These are phyloP conservation scores for Backusella macrospora DNA, from an alignment of 192 early-diverging fungal species.

Conservation along the genomic window DNA sequence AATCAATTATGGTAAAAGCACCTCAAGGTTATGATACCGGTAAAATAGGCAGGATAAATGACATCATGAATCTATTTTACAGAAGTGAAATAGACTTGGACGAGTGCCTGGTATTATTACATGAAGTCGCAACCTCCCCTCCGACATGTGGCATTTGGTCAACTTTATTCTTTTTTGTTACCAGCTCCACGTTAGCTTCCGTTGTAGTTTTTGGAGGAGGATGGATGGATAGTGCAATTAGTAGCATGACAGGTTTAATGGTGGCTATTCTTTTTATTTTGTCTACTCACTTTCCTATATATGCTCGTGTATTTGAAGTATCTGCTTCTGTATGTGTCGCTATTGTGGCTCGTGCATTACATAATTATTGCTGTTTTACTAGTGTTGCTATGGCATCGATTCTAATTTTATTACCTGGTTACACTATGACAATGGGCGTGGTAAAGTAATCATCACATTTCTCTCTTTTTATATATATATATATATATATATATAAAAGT, in stretches of 20 bases:
- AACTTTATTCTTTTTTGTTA: slow-evolving; percentile 49
- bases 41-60: slow-evolving; percentile 64
- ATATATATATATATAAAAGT: background rate
- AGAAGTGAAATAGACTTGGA: slow-evolving; percentile 52
- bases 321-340: slow-evolving; percentile 40
- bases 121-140: slow-evolving; percentile 58
- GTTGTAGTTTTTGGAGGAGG: slow-evolving; percentile 63
- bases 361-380: slow-evolving; percentile 35
- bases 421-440: slow-evolving; percentile 79
- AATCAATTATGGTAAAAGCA: slow-evolving; percentile 66
- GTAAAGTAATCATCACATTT: slow-evolving; percentile 23
- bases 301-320: slow-evolving; percentile 68
- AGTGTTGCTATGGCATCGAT: slow-evolving; percentile 41
- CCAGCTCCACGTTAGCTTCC: slow-evolving; percentile 56
- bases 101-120: slow-evolving; percentile 53
- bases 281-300: slow-evolving; percentile 60
- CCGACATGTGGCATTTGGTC: slow-evolving; percentile 60
- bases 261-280: slow-evolving; percentile 64
- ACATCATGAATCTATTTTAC: slow-evolving; percentile 54
- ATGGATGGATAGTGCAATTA: slow-evolving; percentile 55
- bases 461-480: too few relatives aligned
- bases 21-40: slow-evolving; percentile 69
- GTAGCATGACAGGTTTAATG: slow-evolving; percentile 56
- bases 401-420: slow-evolving; percentile 73
- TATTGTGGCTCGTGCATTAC: slow-evolving; percentile 30